Conservation (phyloP, 1,284 basidiomycete genomes). For the Trichosporon sp. region DNA sequence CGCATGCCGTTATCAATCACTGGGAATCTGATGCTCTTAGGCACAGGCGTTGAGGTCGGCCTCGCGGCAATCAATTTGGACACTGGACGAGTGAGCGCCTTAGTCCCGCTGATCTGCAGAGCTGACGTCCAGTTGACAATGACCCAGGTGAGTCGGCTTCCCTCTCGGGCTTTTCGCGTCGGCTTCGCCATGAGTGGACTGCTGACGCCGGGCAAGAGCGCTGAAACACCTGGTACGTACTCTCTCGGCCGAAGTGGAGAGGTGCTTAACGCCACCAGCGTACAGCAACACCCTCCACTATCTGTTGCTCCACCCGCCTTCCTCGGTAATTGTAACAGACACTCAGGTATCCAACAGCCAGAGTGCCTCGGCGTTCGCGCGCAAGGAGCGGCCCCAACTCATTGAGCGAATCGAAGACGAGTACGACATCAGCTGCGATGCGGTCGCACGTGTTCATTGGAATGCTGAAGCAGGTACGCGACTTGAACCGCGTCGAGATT, state of each 20-base stretch:
- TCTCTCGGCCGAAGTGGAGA: background rate
- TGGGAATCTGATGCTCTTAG: background rate
- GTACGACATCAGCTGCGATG: constrained; percentile 64
- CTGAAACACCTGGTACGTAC: background rate
- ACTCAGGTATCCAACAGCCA: constrained; percentile 50
- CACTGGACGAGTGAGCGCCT: constrained; percentile 62
- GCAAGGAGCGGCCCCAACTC: constrained; percentile 50
- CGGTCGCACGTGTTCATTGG: constrained; percentile 73
- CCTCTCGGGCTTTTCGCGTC: background rate
- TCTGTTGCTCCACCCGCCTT: constrained; percentile 69
- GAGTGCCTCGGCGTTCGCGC: background rate
- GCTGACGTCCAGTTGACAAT: constrained; percentile 14
- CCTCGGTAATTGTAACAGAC: constrained; percentile 69
- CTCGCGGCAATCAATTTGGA: constrained; percentile 76
- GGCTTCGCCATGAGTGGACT: background rate
- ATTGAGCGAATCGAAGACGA: constrained; percentile 70
- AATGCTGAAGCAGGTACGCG: constrained; percentile 60
- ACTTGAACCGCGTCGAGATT: background rate
- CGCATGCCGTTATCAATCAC: background rate
- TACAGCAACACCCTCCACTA: constrained; percentile 85
- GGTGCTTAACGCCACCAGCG: constrained; percentile 40
- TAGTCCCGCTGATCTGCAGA: constrained; percentile 7
- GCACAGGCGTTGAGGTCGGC: constrained; percentile 64
- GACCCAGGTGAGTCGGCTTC: constrained; percentile 20
- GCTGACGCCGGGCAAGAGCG: background rate